phyloP scores from a whole-genome alignment of 495 filamentous ascomycete genomes.

The Aspergillus bertholletiae region DNA sequence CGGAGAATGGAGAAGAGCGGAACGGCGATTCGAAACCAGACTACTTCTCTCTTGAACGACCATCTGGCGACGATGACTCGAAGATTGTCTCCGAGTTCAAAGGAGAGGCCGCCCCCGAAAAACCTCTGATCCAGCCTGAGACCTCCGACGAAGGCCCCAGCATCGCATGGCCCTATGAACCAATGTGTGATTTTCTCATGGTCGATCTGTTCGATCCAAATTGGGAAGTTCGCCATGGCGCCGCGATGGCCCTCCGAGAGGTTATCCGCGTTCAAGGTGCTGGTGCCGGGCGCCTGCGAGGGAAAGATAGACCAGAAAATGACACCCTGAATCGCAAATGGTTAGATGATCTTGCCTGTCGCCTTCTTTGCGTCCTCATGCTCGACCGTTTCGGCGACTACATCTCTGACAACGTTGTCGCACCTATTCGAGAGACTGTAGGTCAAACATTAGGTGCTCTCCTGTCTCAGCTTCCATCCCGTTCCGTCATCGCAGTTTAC shows the following conservation, averaged over 20 bases:
- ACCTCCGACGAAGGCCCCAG: conserved; percentile 73
- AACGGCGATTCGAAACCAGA: conserved; percentile 55
- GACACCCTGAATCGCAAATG: conserved; percentile 73
- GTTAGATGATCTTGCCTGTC: conserved; percentile 90
- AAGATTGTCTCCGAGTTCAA: conserved; percentile 97
- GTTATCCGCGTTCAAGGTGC: conserved; percentile 86
- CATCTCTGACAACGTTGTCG: conserved; percentile 93
- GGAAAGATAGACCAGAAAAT: conserved; percentile 70
- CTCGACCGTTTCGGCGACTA: conserved; percentile 97
- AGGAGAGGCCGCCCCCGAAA: conserved; percentile 62
- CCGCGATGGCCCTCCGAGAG: conserved; percentile 92
- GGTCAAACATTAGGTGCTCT: conserved; percentile 93
- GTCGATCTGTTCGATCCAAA: conserved; percentile 89
- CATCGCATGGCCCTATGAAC: conserved; percentile 78
- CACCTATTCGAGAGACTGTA: conserved; percentile 91
- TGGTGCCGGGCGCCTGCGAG: conserved; percentile 78
- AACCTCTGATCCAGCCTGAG: conserved; percentile 59
- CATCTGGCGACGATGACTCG: conserved; percentile 76
- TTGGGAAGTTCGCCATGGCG: conserved; percentile 97
- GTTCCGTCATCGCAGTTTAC: conserved; percentile 77
- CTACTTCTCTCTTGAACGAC: conserved; percentile 82
- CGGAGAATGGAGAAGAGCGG: conserved; percentile 54
- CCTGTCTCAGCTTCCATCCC: conserved; percentile 70
- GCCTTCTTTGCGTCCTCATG: conserved; percentile 92
- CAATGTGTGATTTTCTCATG: conserved; percentile 87